These are phyloP conservation scores for Linum lewisii DNA, from an alignment of 345 rosid species.

Conservation along the genomic window DNA sequence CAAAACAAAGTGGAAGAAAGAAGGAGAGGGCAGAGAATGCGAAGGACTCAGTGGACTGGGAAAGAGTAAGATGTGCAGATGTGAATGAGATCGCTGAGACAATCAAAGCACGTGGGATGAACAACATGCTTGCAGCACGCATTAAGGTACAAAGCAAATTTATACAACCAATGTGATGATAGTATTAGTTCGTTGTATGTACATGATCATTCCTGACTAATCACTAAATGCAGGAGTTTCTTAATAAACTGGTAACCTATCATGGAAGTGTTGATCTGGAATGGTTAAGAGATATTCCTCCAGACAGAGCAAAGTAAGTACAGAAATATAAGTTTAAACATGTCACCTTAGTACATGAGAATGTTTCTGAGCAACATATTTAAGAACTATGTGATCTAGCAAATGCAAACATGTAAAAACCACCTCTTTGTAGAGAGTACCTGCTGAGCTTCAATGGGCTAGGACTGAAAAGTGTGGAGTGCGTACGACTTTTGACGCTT, in stretches of 20 bases:
- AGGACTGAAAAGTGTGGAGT: conserved; percentile 12
- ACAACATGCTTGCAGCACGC: conserved; percentile 20
- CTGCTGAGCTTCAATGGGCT: conserved; percentile 12
- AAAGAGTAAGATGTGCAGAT: conserved; percentile 23
- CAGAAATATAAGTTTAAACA: neutral
- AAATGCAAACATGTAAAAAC: neutral
- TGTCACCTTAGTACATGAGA: neutral
- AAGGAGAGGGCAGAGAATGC: conserved; percentile 18
- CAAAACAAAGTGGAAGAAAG: conserved; percentile 15
- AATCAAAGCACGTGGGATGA: conserved; percentile 28
- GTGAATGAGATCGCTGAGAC: conserved; percentile 20
- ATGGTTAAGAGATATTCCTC: conserved; percentile 25
- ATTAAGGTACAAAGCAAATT: conserved; percentile 15
- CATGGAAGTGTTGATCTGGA: conserved; percentile 21
- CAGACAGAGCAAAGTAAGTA: conserved; percentile 29
- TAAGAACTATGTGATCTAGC: neutral
- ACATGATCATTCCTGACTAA: neutral
- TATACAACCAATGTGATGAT: too few relatives aligned
- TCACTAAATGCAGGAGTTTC: conserved; percentile 14
- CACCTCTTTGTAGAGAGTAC: conserved; percentile 16
- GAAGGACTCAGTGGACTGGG: conserved; percentile 25
- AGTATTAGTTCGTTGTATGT: neutral
- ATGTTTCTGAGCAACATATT: neutral
- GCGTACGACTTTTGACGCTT: conserved; percentile 9
- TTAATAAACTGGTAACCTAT: conserved; percentile 15